phyloP scores from a whole-genome alignment of 2,329 filamentous ascomycete species.

The Pseudocercospora macadamiae region DNA sequence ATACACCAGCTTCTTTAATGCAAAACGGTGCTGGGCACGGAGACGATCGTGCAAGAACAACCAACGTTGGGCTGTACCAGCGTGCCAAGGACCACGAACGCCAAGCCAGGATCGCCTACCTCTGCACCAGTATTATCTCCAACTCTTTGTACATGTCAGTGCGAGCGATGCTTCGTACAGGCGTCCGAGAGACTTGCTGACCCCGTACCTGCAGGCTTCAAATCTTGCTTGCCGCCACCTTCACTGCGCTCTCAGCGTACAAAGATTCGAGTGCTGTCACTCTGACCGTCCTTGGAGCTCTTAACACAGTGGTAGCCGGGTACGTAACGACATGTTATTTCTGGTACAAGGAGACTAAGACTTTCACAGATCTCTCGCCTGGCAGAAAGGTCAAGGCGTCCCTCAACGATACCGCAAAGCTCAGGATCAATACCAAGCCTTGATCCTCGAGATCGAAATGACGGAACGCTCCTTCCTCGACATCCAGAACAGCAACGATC shows the following conservation, averaged over 20 bases:
- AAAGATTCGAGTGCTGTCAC: neutral
- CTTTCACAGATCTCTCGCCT: neutral
- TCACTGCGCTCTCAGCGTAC: neutral
- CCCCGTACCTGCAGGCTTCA: too few relatives aligned
- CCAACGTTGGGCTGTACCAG: neutral
- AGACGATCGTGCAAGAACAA: neutral
- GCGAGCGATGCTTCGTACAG: too few relatives aligned
- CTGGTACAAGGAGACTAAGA: neutral
- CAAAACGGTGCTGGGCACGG: neutral
- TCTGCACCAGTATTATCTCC: neutral
- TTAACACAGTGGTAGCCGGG: neutral
- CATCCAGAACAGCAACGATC: neutral
- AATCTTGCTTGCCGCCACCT: neutral
- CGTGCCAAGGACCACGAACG: neutral
- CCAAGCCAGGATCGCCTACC: neutral
- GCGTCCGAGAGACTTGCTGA: too few relatives aligned
- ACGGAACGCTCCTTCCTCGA: neutral
- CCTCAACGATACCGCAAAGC: neutral
- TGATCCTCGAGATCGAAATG: neutral
- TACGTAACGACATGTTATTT: neutral
- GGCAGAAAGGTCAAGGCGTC: neutral
- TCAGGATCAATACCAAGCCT: neutral
- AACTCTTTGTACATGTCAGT: neutral
- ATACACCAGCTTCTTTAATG: neutral
- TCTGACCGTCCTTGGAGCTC: neutral